Evolutionary conservation across 495 filamentous ascomycete genomes (phyloP), one percentile per base, ranked within the genome.

Genomic region (Pseudoneurospora amorphoporcata): DNA sequence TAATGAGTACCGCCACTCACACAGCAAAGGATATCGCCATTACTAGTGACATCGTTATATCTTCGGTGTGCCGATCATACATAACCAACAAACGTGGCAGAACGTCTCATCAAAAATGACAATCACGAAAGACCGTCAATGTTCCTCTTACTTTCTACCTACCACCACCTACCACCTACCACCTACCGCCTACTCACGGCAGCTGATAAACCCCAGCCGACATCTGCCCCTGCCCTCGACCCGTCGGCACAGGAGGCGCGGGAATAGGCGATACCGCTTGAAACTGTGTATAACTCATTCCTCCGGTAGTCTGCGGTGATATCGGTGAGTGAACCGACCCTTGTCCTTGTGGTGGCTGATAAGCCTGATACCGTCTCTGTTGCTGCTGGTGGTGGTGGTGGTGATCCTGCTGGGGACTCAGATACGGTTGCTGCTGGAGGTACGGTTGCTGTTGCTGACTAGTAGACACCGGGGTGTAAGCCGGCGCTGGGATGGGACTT

Each of bases 351-450:
- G 7, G 32, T 65, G 14, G 14, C 8, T 65, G 53, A 65, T 65
- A 17, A 3, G 14, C 29, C 8, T 65, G 53, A 5, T 65, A 65
- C 0, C 37, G 47, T 8, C 53, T 17, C 14, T 61, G 45, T 6
- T 53, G 45, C 8, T 58, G 47, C 14, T 14, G 47, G 1, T 58
- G n/a, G 4, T 75, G 70, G 10, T 75, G 76, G 0, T 73, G 17
- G 0, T 47, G 43, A 3, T 47, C 19, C 39, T 74, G 71, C 68
- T 77, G 76, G 14, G 74, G 73, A 23, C 76, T 74, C 74, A 77
- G 75, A 61, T 77, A 76, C 38, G 74, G 69, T 29, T 76, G 75
- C 17, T 77, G 75, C 1, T n/a, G 70, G 29, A 38, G 3, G 38
- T 71, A 14, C 6, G 35, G 29, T 29, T 29, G 45, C 19, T 53